Conservation (phyloP, 805 yeast species). For the Wickerhamiella alocasiicola region DNA sequence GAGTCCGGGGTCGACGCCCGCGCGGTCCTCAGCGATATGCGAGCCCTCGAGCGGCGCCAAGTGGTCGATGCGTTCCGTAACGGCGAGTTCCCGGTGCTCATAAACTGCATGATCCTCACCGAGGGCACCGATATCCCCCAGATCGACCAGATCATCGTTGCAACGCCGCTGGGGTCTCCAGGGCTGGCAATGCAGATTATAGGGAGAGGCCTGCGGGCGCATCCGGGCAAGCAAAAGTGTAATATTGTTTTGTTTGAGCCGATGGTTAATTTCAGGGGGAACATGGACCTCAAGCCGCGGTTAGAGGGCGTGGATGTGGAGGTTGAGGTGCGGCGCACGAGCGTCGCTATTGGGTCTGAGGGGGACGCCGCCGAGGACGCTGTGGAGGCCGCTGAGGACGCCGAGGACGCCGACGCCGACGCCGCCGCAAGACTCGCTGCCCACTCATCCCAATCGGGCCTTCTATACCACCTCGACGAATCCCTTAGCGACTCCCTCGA, state of each 20-base stretch:
- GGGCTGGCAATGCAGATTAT: constrained; percentile 73
- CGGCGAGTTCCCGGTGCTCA: constrained; percentile 55
- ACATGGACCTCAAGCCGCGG: background rate
- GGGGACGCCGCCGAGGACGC: too few species aligned
- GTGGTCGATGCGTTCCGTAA: constrained; percentile 45
- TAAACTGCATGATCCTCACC: constrained; percentile 83
- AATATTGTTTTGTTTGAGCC: constrained; percentile 36
- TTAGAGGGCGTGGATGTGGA: background rate
- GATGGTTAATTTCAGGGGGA: background rate
- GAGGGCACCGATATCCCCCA: constrained; percentile 93
- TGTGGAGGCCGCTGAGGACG: too few species aligned
- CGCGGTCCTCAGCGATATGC: constrained; percentile 57
- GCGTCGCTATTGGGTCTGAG: too few species aligned
- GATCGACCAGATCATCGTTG: constrained; percentile 65
- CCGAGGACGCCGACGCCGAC: too few species aligned
- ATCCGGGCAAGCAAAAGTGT: constrained; percentile 50
- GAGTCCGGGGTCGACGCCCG: constrained; percentile 54
- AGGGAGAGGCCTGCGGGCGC: constrained; percentile 72
- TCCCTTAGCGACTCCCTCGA: too few species aligned
- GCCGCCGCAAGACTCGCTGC: too few species aligned
- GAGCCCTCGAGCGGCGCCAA: constrained; percentile 36
- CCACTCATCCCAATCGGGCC: too few species aligned
- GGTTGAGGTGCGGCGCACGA: background rate
- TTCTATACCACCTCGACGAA: too few species aligned
- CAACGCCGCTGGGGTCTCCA: constrained; percentile 69